Evolutionary conservation across 225 moss, liverwort and hornwort genomes (phyloP).

Genomic region (Sphagnum contortum): DNA sequence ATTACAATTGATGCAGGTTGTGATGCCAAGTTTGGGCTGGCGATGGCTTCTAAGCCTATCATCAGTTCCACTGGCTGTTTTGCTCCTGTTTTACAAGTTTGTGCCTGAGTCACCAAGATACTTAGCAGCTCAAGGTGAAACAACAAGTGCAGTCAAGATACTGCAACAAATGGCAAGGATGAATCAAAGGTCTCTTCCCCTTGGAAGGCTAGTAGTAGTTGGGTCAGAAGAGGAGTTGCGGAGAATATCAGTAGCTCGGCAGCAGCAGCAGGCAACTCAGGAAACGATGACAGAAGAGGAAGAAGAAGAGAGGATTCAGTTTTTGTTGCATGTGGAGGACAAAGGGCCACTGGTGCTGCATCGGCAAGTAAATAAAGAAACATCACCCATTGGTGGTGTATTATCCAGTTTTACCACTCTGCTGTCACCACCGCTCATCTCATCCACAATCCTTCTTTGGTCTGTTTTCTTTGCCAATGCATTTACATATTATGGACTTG

Average conservation of each 20-base stretch:
- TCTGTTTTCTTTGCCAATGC: conserved; percentile 89
- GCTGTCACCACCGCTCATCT: conserved; percentile 54
- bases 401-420: conserved; percentile 50
- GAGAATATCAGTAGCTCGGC: not conserved
- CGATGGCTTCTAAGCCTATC: conserved; percentile 78
- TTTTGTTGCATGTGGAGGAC: conserved; percentile 7
- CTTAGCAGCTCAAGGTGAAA: conserved; percentile 62
- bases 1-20: conserved; percentile 21
- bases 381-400: conserved; percentile 5
- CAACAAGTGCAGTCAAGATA: conserved; percentile 39
- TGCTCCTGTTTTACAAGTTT: conserved; percentile 64
- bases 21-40: conserved; percentile 86
- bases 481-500: conserved; percentile 89
- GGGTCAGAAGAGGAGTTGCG: conserved; percentile 2
- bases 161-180: conserved; percentile 55
- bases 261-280: conserved; percentile 7
- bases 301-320: not conserved
- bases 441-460: conserved; percentile 81
- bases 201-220: conserved; percentile 31
- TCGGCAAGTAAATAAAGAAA: too few species aligned
- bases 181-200: conserved; percentile 46
- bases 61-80: conserved; percentile 54
- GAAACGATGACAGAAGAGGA: conserved; percentile 9
- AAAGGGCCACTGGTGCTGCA: too few species aligned
- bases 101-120: conserved; percentile 82